Base-by-base conservation (phyloP, 2,329 filamentous ascomycete species). In the Neofusicoccum laricinum region DNA sequence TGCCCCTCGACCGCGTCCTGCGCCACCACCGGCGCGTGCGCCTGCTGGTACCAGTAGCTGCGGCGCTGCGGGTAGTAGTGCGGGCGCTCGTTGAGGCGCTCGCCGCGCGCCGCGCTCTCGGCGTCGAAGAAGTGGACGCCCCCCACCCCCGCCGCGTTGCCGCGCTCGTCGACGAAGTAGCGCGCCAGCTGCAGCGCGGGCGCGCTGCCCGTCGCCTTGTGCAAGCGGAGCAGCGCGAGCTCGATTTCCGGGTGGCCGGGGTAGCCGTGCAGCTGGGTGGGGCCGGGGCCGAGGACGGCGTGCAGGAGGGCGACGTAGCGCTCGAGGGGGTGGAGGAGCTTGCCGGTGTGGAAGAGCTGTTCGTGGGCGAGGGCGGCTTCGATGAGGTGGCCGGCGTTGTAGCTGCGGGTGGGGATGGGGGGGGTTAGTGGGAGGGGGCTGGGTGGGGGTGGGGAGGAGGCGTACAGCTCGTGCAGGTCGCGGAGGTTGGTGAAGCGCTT, bases 351-450 rank as follows among this genome's bases (percentile, higher is more conserved):
- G 69, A 84, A 86, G 46, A 82, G 77, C 2, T 81, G 73, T n/a
- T 79, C 72, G 65, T 88, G 85, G 0, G 85, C 84, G 3, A 88
- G 72, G 1, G 85, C 85, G 0, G 81, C 86, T 72, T 88, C 86
- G 53, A 88, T 86, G 11, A 89, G 73, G 71, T 89, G 86, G 0
- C 86, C 86, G 10, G 81, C 82, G 66, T 87, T 87, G 69, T 87
- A 87, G 65, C 82, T 84, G 36, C 11, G 19, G n/a, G n/a, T n/a
- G n/a, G n/a, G n/a, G n/a, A n/a, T n/a, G n/a, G n/a, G n/a, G 3
- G 43, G 7, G 40, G 32, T 61, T 1, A 43, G n/a, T 30, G 36
- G n/a, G 15, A 41, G 49, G 7, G 15, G 17, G 15, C n/a, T n/a
- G 41, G 32, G 2, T 43, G 46, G 21, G 12, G 53, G 67, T n/a